A percentile compares a stretch with the other conserved stretches of the same genome.
Conservation (phyloP, 2,329 filamentous ascomycete genomes). For the Talaromyces sp. region DNA sequence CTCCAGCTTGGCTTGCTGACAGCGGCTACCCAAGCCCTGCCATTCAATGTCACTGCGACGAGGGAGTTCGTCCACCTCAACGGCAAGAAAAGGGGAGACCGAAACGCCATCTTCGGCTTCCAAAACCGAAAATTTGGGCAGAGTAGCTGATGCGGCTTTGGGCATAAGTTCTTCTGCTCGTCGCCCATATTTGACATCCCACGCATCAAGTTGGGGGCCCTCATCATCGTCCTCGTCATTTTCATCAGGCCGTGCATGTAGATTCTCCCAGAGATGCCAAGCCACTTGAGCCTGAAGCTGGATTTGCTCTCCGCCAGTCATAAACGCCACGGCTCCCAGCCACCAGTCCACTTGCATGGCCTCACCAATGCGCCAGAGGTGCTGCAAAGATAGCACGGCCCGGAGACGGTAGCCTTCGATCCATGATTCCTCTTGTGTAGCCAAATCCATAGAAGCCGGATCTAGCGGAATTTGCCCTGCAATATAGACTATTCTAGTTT, state of each 20-base stretch:
- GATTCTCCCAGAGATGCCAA: conserved; percentile 50
- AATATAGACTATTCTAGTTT: conserved; percentile 60
- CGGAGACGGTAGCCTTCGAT: conserved; percentile 57
- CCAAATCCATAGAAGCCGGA: conserved; percentile 71
- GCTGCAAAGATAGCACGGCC: conserved; percentile 76
- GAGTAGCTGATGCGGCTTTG: conserved; percentile 23
- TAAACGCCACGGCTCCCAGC: conserved; percentile 74
- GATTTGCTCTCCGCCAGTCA: conserved; percentile 53
- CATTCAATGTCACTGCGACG: conserved; percentile 78
- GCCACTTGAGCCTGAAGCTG: conserved; percentile 41
- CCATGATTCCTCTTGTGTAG: conserved; percentile 21
- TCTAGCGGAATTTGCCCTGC: conserved; percentile 91
- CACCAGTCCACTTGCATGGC: conserved; percentile 74
- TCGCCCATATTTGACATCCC: conserved; percentile 60
- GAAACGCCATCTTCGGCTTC: conserved; percentile 23
- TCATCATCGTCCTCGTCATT: conserved; percentile 45
- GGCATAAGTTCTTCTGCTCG: conserved; percentile 47
- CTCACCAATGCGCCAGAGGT: conserved; percentile 79
- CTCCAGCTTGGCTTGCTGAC: conserved; percentile 31
- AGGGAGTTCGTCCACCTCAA: conserved; percentile 76
- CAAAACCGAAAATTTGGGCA: conserved; percentile 33
- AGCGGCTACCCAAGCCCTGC: conserved; percentile 68
- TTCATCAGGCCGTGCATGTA: conserved; percentile 31
- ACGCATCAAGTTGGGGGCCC: conserved; percentile 49
- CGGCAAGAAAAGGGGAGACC: conserved; percentile 71